Conservation (phyloP, 2,329 filamentous ascomycete genomes). For the Trichoderma simmonsii region DNA sequence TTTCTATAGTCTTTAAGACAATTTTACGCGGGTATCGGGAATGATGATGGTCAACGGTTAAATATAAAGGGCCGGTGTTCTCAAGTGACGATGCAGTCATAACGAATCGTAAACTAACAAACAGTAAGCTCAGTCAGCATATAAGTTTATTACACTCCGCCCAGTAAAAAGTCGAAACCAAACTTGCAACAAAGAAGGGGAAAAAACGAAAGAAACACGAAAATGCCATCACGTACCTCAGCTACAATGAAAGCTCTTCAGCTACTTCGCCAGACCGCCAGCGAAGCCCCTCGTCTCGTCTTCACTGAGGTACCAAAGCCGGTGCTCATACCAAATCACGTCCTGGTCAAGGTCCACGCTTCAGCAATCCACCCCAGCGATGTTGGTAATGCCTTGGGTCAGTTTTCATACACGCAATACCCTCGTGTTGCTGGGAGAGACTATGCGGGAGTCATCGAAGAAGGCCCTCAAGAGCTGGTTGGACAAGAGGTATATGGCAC, state of each 20-base stretch:
- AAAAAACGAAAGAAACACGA: neutral
- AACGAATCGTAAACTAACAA: neutral
- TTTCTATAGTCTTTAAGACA: neutral
- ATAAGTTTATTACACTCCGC: neutral
- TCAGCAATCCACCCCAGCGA: conserved; percentile 20
- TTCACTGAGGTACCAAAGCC: conserved; percentile 14
- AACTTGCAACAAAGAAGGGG: neutral
- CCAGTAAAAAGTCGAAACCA: neutral
- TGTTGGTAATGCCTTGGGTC: conserved; percentile 8
- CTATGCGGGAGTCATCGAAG: conserved; percentile 18
- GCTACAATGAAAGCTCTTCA: conserved; percentile 13
- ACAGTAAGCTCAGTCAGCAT: neutral
- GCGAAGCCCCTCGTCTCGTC: neutral
- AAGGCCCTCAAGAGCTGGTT: conserved; percentile 13
- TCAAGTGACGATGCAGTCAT: neutral
- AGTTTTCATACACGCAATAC: conserved; percentile 14
- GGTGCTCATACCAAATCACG: conserved; percentile 16
- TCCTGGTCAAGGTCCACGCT: conserved; percentile 15
- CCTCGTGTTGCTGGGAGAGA: conserved; percentile 16
- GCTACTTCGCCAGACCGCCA: neutral
- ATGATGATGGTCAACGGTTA: neutral
- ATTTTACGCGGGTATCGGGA: neutral
- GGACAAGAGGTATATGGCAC: conserved; percentile 18
- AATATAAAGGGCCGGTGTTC: neutral
- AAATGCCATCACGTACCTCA: neutral